A percentile compares a stretch with the other conserved stretches of the same genome.
Conservation (phyloP, 1,284 basidiomycete genomes). For the Thelephora terrestris region DNA sequence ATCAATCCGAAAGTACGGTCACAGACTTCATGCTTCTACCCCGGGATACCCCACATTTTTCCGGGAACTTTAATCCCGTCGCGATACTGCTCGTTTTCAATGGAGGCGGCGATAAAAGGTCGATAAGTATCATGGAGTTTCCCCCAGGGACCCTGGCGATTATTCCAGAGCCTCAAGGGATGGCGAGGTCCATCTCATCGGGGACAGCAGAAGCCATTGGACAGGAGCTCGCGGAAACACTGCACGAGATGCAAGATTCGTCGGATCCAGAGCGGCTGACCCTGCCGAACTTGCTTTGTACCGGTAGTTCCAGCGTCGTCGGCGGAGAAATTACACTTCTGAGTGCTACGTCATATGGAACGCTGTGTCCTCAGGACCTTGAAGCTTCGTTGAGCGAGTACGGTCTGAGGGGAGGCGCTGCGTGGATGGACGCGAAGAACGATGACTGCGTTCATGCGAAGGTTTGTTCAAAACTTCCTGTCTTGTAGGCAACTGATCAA, state of each 20-base stretch:
- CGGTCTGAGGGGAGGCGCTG: conserved; percentile 38
- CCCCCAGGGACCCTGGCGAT: conserved; percentile 40
- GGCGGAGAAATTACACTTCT: conserved; percentile 34
- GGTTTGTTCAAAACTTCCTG: conserved; percentile 20
- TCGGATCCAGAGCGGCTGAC: conserved; percentile 29
- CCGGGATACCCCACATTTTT: conserved; percentile 61
- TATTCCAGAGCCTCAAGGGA: conserved; percentile 2
- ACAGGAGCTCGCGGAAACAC: conserved; percentile 31
- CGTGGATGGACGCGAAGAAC: conserved; percentile 37
- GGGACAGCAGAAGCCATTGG: conserved; percentile 17
- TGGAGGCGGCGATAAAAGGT: conserved; percentile 28
- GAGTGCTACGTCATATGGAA: conserved; percentile 35
- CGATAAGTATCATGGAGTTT: conserved; percentile 42
- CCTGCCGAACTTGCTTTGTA: conserved; percentile 32
- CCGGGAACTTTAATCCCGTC: conserved; percentile 59
- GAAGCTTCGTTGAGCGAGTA: conserved; percentile 5
- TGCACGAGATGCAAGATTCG: conserved; percentile 31
- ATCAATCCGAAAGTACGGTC: conserved; percentile 47
- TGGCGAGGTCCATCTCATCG: conserved; percentile 1
- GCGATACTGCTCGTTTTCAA: conserved; percentile 48
- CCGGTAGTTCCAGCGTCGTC: conserved; percentile 29
- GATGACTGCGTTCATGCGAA: conserved; percentile 40
- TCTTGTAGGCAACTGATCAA: neutral
- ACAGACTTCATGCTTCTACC: conserved; percentile 80
- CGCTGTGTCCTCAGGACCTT: conserved; percentile 7